These are phyloP conservation scores for Neckera pumila DNA, from an alignment of 225 moss, liverwort and hornwort genomes.

Conservation along the genomic window DNA sequence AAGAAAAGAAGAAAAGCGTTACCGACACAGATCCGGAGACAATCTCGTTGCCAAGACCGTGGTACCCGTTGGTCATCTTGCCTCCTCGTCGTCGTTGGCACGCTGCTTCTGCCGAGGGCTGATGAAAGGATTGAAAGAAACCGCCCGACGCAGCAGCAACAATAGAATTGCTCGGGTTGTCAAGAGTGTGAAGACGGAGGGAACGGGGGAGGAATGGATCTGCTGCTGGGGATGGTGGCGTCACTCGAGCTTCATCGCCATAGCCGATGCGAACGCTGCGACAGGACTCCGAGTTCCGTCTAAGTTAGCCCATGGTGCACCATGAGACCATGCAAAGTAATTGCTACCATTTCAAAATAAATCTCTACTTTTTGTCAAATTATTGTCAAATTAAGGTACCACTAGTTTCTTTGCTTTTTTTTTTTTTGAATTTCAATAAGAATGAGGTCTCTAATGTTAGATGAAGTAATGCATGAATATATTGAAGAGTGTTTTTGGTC, in stretches of 20 bases:
- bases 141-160: not conserved
- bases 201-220: not conserved
- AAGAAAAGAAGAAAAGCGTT: not conserved
- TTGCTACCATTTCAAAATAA: not conserved
- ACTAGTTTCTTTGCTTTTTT: not conserved
- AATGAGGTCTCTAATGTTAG: not conserved
- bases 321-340: not conserved
- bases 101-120: not conserved
- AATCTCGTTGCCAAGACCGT: constrained; percentile 74
- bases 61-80: constrained; percentile 76
- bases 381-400: not conserved
- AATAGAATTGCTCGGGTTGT: not conserved
- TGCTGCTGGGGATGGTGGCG: not conserved
- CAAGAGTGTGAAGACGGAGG: not conserved
- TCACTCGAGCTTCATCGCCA: not conserved
- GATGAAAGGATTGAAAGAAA: not conserved
- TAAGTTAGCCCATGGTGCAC: too few relatives aligned
- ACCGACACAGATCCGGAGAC: constrained; percentile 94
- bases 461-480: not conserved
- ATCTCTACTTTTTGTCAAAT: not conserved
- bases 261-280: not conserved
- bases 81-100: not conserved
- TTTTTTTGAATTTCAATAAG: not conserved
- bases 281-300: not conserved
- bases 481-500: not conserved